A percentile compares a stretch with the other conserved stretches of the same genome.
These are phyloP conservation scores for Akanthomyces dipterigenus DNA, from an alignment of 2,329 filamentous ascomycete species.

Conservation along the genomic window DNA sequence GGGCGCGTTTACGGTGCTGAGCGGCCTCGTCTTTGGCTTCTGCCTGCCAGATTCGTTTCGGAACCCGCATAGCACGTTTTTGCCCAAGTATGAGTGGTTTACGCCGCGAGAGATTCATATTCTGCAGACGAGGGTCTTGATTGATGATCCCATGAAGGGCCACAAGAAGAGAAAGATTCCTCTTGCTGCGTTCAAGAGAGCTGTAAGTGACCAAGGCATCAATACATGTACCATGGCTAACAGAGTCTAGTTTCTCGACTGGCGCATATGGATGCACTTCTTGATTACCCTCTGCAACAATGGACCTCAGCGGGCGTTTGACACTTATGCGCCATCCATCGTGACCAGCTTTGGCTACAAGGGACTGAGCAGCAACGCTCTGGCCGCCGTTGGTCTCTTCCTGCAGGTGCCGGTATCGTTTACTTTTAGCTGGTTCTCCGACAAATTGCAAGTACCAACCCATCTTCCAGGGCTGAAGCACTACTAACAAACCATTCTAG, in stretches of 20 bases:
- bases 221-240: neutral
- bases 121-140: slow-evolving; percentile 31
- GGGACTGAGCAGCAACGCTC: slow-evolving; percentile 42
- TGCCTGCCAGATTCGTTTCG: slow-evolving; percentile 39
- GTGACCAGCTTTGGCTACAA: slow-evolving; percentile 46
- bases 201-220: slow-evolving; percentile 21
- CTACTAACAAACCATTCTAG: slow-evolving; percentile 19
- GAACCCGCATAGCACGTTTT: slow-evolving; percentile 35
- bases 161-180: slow-evolving; percentile 43
- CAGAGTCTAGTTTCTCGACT: slow-evolving; percentile 35
- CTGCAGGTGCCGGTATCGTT: slow-evolving; percentile 46
- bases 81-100: slow-evolving; percentile 30
- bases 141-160: slow-evolving; percentile 39
- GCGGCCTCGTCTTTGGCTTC: slow-evolving; percentile 34
- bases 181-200: slow-evolving; percentile 36
- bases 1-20: slow-evolving; percentile 43
- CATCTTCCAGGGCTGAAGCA: neutral
- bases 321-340: slow-evolving; percentile 48
- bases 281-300: slow-evolving; percentile 44
- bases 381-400: slow-evolving; percentile 48
- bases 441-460: slow-evolving; percentile 37
- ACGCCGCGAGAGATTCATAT: slow-evolving; percentile 35
- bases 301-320: slow-evolving; percentile 39
- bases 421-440: slow-evolving; percentile 45
- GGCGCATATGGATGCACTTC: slow-evolving; percentile 46